Base-by-base conservation (phyloP, 2,329 filamentous ascomycete species). In the Boeremia lycopersici region DNA sequence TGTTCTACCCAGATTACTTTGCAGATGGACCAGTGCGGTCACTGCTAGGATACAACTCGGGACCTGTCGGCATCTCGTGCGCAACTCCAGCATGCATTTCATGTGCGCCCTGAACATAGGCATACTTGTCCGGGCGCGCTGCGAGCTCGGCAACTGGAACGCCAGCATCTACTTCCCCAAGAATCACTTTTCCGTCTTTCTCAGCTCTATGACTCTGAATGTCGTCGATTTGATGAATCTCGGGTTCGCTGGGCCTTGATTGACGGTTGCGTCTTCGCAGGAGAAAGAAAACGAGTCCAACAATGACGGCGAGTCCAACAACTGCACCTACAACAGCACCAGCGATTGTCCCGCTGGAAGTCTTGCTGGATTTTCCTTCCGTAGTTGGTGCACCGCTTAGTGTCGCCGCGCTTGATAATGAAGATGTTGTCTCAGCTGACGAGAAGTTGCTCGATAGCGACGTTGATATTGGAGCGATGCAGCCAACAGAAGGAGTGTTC, bases 261-360 rank as follows among this genome's bases (percentile, higher is more conserved):
- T 54, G 36, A 7, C 53, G 59, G 15, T 56, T 54, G 10, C 49
- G 47, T 40, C 39, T 41, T 31, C 46, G 56, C 29, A 69, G 46
- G 17, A 61, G 26, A 39, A 60, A 54, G 49, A 61, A 57, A 9
- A 59, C 31, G 13, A 64, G 48, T 6, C 48, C 52, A 17, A 68
- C 30, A 26, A 69, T 53, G 17, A 56, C 39, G 2, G 52, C 59
- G 42, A 67, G 57, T 44, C 50, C 57, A 23, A 49, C 36, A 10
- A 62, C 17, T 17, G 48, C 48, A 17, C 65, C 33, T 12, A 69
- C 52, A 4, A 56, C 48, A 15, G 62, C 61, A 30, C 63, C 65
- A n/a, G 63, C 65, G 38, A 69, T 69, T 19, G 54, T 55, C 23
- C 58, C 59, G 26, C 46, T 19, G 6, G 60, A 60, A 3, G 48